Conservation (phyloP, 352 stramenopile genomes). For the Pythium periplocum region DNA sequence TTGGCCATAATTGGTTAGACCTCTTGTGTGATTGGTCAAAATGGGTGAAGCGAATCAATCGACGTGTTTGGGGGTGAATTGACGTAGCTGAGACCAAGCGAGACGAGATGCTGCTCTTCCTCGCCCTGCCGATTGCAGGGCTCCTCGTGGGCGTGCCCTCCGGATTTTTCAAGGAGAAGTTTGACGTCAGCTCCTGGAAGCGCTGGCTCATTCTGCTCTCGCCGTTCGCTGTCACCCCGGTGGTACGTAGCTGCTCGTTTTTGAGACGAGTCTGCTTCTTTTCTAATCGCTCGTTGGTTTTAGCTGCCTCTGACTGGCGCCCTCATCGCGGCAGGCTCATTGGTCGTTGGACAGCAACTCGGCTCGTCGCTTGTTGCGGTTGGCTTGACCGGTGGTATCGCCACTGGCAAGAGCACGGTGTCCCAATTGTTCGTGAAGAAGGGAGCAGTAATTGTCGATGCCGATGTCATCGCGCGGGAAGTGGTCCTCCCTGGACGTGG, state of each 20-base stretch:
- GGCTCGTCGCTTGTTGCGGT: slow-evolving; percentile 64
- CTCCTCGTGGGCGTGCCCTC: slow-evolving; percentile 36
- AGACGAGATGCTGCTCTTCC: slow-evolving; percentile 22
- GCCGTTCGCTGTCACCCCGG: slow-evolving; percentile 18
- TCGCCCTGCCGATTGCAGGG: slow-evolving; percentile 25
- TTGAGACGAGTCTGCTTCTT: background rate
- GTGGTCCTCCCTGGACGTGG: slow-evolving; percentile 70
- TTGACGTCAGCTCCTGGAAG: slow-evolving; percentile 31
- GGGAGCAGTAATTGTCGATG: slow-evolving; percentile 76
- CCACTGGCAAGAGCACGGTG: slow-evolving; percentile 82
- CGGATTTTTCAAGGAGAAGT: slow-evolving; percentile 50
- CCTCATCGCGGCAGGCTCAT: slow-evolving; percentile 16
- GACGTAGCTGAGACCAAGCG: no score
- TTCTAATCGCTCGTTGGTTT: slow-evolving; percentile 1
- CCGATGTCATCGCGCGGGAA: slow-evolving; percentile 70
- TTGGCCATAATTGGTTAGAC: background rate
- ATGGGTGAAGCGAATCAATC: background rate
- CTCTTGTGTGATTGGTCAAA: background rate
- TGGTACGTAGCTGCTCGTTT: slow-evolving; percentile 24
- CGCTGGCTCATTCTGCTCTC: slow-evolving; percentile 37
- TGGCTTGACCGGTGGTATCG: slow-evolving; percentile 79
- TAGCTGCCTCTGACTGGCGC: slow-evolving; percentile 37
- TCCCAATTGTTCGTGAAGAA: slow-evolving; percentile 47
- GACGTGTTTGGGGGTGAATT: no score
- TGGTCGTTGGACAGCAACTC: slow-evolving; percentile 35